A percentile compares a stretch with the other conserved stretches of the same genome.
These are phyloP conservation scores for Diutina pseudorugosa DNA, from an alignment of 1,139 yeast genomes.

Conservation along the genomic window DNA sequence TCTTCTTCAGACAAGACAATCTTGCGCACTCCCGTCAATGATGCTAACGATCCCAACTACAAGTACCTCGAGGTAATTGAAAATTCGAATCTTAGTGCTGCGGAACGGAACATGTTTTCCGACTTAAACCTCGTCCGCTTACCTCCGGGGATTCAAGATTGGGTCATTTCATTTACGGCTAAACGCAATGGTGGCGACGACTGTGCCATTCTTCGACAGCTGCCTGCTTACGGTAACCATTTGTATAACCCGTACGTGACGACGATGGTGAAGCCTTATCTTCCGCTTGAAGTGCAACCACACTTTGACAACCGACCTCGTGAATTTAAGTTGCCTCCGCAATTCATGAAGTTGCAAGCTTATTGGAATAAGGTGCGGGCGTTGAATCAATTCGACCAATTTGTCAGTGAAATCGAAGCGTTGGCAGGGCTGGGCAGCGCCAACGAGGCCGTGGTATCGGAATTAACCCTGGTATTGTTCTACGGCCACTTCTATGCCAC, in stretches of 20 bases:
- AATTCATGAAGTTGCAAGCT: slow-evolving; percentile 24
- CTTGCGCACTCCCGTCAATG: slow-evolving; percentile 4
- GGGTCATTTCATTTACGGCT: slow-evolving; percentile 39
- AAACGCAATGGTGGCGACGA: slow-evolving; percentile 18
- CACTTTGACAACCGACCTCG: slow-evolving; percentile 11
- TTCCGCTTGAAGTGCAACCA: slow-evolving; percentile 22
- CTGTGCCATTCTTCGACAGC: slow-evolving; percentile 16
- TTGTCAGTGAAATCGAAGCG: slow-evolving; percentile 19
- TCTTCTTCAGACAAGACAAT: not conserved
- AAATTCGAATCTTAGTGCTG: slow-evolving; percentile 19
- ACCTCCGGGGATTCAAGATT: slow-evolving; percentile 68
- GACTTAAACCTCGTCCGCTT: slow-evolving; percentile 33
- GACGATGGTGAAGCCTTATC: slow-evolving; percentile 26
- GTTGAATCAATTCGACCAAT: slow-evolving; percentile 23
- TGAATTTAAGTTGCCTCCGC: slow-evolving; percentile 22
- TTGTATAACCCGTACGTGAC: slow-evolving; percentile 11
- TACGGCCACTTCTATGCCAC: slow-evolving; percentile 43
- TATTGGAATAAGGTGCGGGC: slow-evolving; percentile 41
- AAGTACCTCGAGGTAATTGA: slow-evolving; percentile 19
- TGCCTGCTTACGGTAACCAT: slow-evolving; percentile 16
- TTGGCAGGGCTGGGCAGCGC: slow-evolving; percentile 13
- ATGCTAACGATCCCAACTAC: slow-evolving; percentile 8
- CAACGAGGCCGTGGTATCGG: slow-evolving; percentile 18
- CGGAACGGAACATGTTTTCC: slow-evolving; percentile 24
- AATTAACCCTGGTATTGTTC: slow-evolving; percentile 37